These are phyloP conservation scores for Prunus davidiana DNA, from an alignment of 306 rosid genomes.

Conservation along the genomic window DNA sequence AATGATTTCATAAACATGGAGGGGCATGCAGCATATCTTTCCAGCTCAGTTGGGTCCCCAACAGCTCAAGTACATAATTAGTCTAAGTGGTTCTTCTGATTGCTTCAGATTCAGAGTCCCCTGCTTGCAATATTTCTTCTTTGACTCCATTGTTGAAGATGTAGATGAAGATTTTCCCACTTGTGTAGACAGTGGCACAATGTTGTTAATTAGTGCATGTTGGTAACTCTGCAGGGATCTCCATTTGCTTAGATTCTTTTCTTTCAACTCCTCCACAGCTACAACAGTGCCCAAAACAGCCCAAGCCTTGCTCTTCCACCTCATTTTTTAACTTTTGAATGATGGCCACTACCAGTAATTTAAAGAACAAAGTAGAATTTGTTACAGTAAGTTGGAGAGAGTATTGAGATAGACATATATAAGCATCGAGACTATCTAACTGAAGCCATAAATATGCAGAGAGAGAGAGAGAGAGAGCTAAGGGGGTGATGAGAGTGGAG, in stretches of 20 bases:
- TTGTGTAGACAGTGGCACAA: background rate
- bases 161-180: background rate
- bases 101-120: constrained; percentile 15
- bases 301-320: too few relatives aligned
- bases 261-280: background rate
- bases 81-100: constrained; percentile 6
- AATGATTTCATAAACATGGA: background rate
- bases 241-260: constrained; percentile 5
- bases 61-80: constrained; percentile 10
- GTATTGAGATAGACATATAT: too few relatives aligned
- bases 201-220: background rate
- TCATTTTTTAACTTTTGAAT: too few relatives aligned
- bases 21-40: background rate
- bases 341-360: too few relatives aligned
- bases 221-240: background rate
- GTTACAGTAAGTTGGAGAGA: too few relatives aligned
- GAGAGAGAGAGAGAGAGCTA: too few relatives aligned
- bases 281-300: too few relatives aligned
- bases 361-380: too few relatives aligned
- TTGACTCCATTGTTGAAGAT: background rate
- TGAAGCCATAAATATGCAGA: too few relatives aligned
- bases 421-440: too few relatives aligned
- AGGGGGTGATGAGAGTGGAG: too few relatives aligned
- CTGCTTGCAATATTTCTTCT: background rate
- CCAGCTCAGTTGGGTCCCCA: constrained; percentile 31